These are phyloP conservation scores for Trichoderma atrobrunneum DNA, from an alignment of 2,329 filamentous ascomycete species.

Conservation along the genomic window DNA sequence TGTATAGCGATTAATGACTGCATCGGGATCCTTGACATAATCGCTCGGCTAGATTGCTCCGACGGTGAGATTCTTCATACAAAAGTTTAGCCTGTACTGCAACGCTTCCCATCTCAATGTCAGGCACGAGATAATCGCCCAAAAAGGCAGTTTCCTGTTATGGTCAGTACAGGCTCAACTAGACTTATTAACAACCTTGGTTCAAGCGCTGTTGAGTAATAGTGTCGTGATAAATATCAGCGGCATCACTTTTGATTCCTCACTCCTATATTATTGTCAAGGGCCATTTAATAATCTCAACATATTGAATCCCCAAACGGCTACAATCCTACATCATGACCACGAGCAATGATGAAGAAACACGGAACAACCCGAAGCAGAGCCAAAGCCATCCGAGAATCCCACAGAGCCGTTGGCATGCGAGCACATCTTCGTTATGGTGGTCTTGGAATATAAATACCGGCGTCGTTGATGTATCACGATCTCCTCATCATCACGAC, in stretches of 20 bases:
- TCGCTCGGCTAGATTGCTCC: background rate
- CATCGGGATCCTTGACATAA: background rate
- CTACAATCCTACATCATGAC: background rate
- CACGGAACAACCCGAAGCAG: background rate
- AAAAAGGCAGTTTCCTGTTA: background rate
- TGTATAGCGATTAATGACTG: background rate
- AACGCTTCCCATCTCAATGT: background rate
- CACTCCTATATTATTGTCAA: background rate
- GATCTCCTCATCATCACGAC: background rate
- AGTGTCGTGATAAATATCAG: background rate
- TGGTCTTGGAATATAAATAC: background rate
- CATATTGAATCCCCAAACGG: background rate
- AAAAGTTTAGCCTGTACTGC: background rate
- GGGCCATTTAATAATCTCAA: background rate
- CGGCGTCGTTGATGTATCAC: background rate
- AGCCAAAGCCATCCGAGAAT: background rate
- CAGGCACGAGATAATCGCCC: background rate
- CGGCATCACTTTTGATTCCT: background rate
- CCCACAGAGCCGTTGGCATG: background rate
- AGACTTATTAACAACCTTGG: background rate
- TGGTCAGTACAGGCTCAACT: background rate
- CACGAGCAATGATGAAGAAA: background rate
- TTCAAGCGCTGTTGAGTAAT: background rate
- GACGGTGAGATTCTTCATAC: background rate
- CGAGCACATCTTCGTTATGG: background rate